Evolutionary conservation across 352 stramenopile genomes (phyloP).

Genomic region (Phytophthora pluvialis): DNA sequence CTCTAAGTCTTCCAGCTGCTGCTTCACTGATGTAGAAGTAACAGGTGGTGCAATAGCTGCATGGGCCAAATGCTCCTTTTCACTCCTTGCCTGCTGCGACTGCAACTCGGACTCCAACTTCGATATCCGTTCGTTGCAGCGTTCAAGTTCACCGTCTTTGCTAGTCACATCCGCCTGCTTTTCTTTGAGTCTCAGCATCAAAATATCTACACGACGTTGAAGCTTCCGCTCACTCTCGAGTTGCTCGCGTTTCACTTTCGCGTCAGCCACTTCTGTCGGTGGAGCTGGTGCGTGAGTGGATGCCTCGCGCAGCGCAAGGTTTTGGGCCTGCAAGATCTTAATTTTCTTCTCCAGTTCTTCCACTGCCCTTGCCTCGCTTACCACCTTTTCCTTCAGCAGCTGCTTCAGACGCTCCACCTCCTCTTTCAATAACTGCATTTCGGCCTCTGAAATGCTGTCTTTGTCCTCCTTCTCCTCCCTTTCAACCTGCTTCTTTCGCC

Average conservation of each 20-base stretch:
- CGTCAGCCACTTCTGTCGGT: conserved; percentile 2
- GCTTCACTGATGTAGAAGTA: conserved; percentile 15
- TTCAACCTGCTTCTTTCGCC: conserved; percentile 19
- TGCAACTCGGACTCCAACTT: conserved; percentile 47
- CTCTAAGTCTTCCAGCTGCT: conserved; percentile 50
- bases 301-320: conserved; percentile 75
- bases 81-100: conserved; percentile 20
- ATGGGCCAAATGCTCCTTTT: conserved; percentile 29
- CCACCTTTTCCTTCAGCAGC: conserved; percentile 64
- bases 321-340: conserved; percentile 79
- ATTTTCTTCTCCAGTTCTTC: conserved; percentile 75
- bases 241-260: conserved; percentile 32
- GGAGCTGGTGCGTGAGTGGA: conserved; percentile 2
- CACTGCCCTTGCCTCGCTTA: conserved; percentile 49
- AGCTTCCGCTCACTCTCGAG: conserved; percentile 79
- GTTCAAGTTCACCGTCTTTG: conserved; percentile 53
- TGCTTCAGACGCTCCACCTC: conserved; percentile 64
- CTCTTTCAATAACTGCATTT: conserved; percentile 35
- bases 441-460: conserved; percentile 5
- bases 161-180: conserved; percentile 58
- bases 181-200: conserved; percentile 76
- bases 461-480: conserved; percentile 37
- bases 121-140: conserved; percentile 39
- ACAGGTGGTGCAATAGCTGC: conserved; percentile 1
- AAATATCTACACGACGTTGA: conserved; percentile 65